phyloP scores from a whole-genome alignment of 73 alveolate genomes.

The Stentor coeruleus region DNA sequence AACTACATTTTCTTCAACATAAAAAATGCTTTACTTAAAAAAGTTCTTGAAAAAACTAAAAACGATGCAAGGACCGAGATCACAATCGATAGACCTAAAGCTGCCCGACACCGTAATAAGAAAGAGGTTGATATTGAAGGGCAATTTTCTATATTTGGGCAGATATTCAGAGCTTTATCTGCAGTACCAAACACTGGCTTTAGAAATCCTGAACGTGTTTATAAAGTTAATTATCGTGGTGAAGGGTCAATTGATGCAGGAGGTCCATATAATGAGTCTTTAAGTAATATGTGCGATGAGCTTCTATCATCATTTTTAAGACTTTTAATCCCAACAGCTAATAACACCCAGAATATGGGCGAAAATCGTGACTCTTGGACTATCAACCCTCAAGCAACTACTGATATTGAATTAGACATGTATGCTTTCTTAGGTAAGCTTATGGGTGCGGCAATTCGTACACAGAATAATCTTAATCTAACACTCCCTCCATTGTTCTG shows the following conservation, averaged over 20 bases:
- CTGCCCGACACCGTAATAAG: slow-evolving; percentile 10
- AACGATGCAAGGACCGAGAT: slow-evolving; percentile 6
- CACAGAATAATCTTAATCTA: slow-evolving; percentile 27
- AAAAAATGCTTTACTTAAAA: not conserved
- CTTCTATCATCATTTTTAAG: slow-evolving; percentile 71
- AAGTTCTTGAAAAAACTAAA: not conserved
- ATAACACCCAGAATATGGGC: slow-evolving; percentile 83
- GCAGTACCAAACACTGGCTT: slow-evolving; percentile 4
- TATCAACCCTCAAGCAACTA: slow-evolving; percentile 76
- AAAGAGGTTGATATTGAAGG: slow-evolving; percentile 12
- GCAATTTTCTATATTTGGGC: slow-evolving; percentile 17
- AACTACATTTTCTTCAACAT: not conserved
- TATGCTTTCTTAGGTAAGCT: slow-evolving; percentile 80
- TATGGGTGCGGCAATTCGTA: slow-evolving; percentile 81
- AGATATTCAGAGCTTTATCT: not conserved
- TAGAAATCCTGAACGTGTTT: slow-evolving; percentile 34
- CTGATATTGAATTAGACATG: slow-evolving; percentile 75
- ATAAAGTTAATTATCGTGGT: slow-evolving; percentile 65
- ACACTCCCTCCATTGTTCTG: slow-evolving; percentile 45
- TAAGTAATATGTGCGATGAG: slow-evolving; percentile 79
- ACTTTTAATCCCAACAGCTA: slow-evolving; percentile 81
- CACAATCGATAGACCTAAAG: slow-evolving; percentile 29
- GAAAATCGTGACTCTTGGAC: slow-evolving; percentile 80
- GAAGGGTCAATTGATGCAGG: slow-evolving; percentile 91
- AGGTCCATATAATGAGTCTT: slow-evolving; percentile 89